Base-by-base conservation (phyloP, 331 rosid genomes). In the Arachis monticola region DNA sequence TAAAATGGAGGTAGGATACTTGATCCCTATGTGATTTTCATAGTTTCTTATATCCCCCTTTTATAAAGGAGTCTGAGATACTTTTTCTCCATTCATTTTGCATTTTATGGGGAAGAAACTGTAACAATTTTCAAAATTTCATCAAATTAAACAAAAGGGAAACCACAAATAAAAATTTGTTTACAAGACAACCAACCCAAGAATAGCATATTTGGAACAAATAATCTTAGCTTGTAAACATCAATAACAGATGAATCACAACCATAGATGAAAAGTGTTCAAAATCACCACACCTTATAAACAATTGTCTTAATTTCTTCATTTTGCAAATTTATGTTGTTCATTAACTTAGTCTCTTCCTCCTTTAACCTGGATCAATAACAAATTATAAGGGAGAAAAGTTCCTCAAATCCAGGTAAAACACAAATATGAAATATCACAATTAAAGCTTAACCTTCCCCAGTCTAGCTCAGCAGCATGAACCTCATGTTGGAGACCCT, bases 331-430 rank as follows among this genome's bases (percentile, higher is more conserved):
- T 62, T 69, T 51, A 85, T 45, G 71, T n/a, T 64, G 66, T 85
- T 88, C 41, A 66, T 35, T 57, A 91, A 65, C 45, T 17, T 47
- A 69, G 32, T 73, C 66, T 82, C 95, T 66, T 91, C 97, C 68
- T 90, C 95, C 74, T 70, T 87, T 85, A 88, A 83, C 64, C 98
- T 94, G 85, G 41, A 83, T 76, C 45, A 67, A 69, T 42, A 84
- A 75, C 74, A 30, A 70, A 70, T 52, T 59, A 72, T 64, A 61
- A 41, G 52, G 74, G 83, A 77, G 51, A 62, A 51, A 63, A 48
- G 79, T 47, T 63, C 57, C 53, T 45, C 61, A 78, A 75, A 47
- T 75, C 74, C 78, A 75, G 48, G 41, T 55, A 76, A 75, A 75
- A 56, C 10, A 22, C 27, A 22, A 22, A 22, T 22, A 22, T 22